Evolutionary conservation across 2,329 filamentous ascomycete species (phyloP), one percentile per base, ranked within the genome.

Genomic region (Ophiostoma triangulosporum): DNA sequence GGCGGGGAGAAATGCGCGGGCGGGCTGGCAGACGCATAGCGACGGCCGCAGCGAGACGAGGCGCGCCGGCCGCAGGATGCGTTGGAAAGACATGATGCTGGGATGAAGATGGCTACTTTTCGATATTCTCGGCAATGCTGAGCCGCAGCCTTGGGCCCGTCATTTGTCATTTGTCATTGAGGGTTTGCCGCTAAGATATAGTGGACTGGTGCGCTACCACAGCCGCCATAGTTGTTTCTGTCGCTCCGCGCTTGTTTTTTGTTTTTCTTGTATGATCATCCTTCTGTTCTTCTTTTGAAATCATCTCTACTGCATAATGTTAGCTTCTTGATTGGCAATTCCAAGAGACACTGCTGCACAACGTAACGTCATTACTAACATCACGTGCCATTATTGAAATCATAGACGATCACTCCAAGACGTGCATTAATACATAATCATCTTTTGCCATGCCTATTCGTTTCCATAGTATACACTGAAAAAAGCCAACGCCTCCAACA

Each of bases 41-140:
- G 43, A 38, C 2, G 48, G 15, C 26, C 54, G 56, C 52, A 61
- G 54, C 49, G 59, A 26, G 20, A 24, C 56, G 50, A 58, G 59
- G 24, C 59, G 60, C 14, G 55, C 54, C 20, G 58, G 55, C 14
- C 57, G 52, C 4, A 53, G 14, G 11, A 59, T 40, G 31, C 54
- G 50, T 38, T 51, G 55, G 12, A 26, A 45, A 22, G 48, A 22
- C 57, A 57, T 56, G 24, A 29, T 32, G 22, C 33, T 11, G 36
- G 22, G n/a, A n/a, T n/a, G n/a, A n/a, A n/a, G n/a, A n/a, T n/a
- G n/a, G n/a, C n/a, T 27, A 27, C n/a, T 46, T 27, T 29, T 46
- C 14, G 11, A 26, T 48, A 24, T 43, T 43, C 29, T 31, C 38
- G 38, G 38, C 38, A 43, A 24, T 26, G 38, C 24, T 43, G 20